Evolutionary conservation across 2,329 filamentous ascomycete genomes (phyloP), one percentile per base, ranked within the genome.

Genomic region (Colletotrichum somersetense): DNA sequence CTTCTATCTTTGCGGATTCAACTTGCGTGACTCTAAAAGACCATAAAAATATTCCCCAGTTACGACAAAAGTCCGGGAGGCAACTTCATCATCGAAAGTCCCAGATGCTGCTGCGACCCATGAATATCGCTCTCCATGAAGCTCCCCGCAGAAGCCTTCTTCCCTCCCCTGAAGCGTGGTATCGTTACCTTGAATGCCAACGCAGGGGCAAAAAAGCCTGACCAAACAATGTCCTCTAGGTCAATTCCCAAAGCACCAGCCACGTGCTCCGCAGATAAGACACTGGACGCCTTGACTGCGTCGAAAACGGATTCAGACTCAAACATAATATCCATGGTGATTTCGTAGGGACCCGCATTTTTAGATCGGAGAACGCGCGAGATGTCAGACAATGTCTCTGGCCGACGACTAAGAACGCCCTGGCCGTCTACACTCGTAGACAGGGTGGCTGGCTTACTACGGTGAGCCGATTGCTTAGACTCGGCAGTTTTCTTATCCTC

Each of bases 291-390:
- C 62, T 82, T 83, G 23, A 86, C 79, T 5, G 75, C 68, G 1
- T 76, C 35, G 67, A 83, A 88, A 0, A 77, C 75, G 0, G 75
- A 75, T 14, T 75, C 66, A 0, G 79, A 77, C 0, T 76, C 76
- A 74, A 89, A 89, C 64, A 89, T 84, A 46, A 86, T 80, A 67
- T 89, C 87, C 35, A 88, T 81, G 0, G 86, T 88, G 38, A 88
- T 79, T 72, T 88, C 85, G 70, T 81, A 89, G 0, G 86, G 86
- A 0, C 86, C 86, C 0, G 85, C 79, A 56, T 87, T 88, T 75
- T 88, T 89, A 18, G 84, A 85, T 0, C 86, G 81, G 0, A 88
- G 74, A 2, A 86, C 79, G 2, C 77, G 78, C 0, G 84, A 82
- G 4, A 86, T 59, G 38, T 85, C 82, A 0, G 79, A 72, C 5